phyloP scores from a whole-genome alignment of 192 early-diverging fungal species.

The Coemansia sp. region DNA sequence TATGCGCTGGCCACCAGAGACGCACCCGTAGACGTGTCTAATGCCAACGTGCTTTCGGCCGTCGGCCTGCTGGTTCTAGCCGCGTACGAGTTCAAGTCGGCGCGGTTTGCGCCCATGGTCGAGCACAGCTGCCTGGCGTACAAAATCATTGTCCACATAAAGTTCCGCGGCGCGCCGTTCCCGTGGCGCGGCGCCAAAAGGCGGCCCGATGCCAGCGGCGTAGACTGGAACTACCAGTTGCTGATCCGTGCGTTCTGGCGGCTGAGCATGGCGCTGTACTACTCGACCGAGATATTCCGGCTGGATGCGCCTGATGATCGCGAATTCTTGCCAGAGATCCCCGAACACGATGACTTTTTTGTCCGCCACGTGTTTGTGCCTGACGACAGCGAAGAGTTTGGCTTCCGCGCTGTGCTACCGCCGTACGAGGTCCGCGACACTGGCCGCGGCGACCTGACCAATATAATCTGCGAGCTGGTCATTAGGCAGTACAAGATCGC shows the following conservation, averaged over 20 bases:
- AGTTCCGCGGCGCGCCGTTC: slow-evolving; percentile 44
- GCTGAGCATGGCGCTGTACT: slow-evolving; percentile 38
- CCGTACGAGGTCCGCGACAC: slow-evolving; percentile 16
- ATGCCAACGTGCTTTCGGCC: slow-evolving; percentile 20
- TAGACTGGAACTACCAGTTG: slow-evolving; percentile 49
- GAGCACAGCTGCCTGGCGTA: slow-evolving; percentile 48
- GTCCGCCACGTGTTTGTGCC: slow-evolving; percentile 41
- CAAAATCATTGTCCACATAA: slow-evolving; percentile 42
- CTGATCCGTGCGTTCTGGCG: slow-evolving; percentile 48
- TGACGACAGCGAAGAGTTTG: slow-evolving; percentile 39
- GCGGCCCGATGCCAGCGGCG: slow-evolving; percentile 8
- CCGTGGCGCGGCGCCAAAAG: slow-evolving; percentile 44
- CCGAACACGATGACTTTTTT: slow-evolving; percentile 38
- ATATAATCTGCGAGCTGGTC: slow-evolving; percentile 39
- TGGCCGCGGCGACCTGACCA: slow-evolving; percentile 33
- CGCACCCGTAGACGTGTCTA: slow-evolving; percentile 14
- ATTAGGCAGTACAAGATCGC: slow-evolving; percentile 48
- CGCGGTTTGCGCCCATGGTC: slow-evolving; percentile 49
- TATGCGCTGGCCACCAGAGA: slow-evolving; percentile 34
- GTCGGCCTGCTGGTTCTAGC: slow-evolving; percentile 37
- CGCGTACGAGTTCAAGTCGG: slow-evolving; percentile 52
- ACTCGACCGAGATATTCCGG: slow-evolving; percentile 46
- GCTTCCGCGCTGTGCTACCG: slow-evolving; percentile 33
- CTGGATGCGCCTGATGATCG: slow-evolving; percentile 49
- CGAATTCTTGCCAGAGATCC: slow-evolving; percentile 48